Base-by-base conservation (phyloP, 2,329 filamentous ascomycete genomes). In the Cladosporium phlei region DNA sequence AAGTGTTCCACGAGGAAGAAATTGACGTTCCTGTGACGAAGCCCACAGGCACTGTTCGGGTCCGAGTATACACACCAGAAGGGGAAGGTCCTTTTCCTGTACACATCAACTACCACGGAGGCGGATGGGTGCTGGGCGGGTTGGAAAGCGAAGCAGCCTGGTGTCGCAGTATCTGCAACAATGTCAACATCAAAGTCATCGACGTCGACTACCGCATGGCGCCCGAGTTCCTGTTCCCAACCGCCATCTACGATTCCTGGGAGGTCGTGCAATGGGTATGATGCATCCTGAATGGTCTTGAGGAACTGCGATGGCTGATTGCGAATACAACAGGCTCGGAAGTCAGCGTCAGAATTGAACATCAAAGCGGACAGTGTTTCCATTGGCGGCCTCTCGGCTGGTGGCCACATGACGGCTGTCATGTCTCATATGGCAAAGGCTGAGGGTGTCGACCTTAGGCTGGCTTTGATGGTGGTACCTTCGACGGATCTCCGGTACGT, bases 131-230 rank as follows among this genome's bases (percentile, higher is more conserved):
- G 20, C 59, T 66, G 48, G 68, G 69, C 5, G 62, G 64, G 52
- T 48, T 69, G 8, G 65, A 64, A 4, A 64, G 63, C 6, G 69
- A 70, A 38, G 66, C 68, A 46, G 33, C 59, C 10, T 63, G 64
- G 19, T 70, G 66, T 38, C 56, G 68, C 6, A 59, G 60, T 50
- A 66, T 69, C 42, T 55, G 59, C 0, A 44, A 56, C 12, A 57
- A 65, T 6, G 38, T 65, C 14, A 54, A 59, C 0, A 56, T 66
- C 9, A 62, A 75, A 0, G 69, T 72, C 12, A 59, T 76, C 4
- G 69, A 70, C 39, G 64, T 74, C 9, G 69, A 72, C 9, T 75
- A 76, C 50, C 65, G 73, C 2, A 66, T 73, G 29, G 73, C 72
- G 12, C 73, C 73, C 0, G 72, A 74, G 43, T 60, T 75, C 51